A percentile compares a stretch with the other conserved stretches of the same genome.
phyloP scores from a whole-genome alignment of 768 basidiomycete species.

The Suillus paluster region DNA sequence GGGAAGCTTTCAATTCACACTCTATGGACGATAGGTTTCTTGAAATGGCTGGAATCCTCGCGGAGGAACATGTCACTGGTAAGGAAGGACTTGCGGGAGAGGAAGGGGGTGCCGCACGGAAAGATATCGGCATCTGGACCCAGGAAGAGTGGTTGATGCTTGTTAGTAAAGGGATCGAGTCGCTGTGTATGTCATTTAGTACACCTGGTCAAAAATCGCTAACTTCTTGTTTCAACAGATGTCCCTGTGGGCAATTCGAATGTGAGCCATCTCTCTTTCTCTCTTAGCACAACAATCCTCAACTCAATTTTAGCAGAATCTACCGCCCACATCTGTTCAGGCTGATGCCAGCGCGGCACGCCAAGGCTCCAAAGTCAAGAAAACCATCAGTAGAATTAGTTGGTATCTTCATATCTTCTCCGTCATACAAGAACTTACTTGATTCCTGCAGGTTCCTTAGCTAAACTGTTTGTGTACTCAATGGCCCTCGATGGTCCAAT shows the following conservation, averaged over 20 bases:
- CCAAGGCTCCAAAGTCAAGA: conserved; percentile 68
- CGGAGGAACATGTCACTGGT: conserved; percentile 74
- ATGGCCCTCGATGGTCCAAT: conserved; percentile 81
- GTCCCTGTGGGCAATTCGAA: conserved; percentile 64
- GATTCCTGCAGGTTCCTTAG: conserved; percentile 63
- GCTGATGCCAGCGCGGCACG: conserved; percentile 68
- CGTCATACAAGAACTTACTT: background rate
- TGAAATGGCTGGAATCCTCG: conserved; percentile 68
- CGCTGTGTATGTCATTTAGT: conserved; percentile 59
- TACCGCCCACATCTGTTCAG: conserved; percentile 67
- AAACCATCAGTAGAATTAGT: conserved; percentile 68
- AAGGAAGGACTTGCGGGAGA: conserved; percentile 53
- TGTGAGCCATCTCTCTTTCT: conserved; percentile 40
- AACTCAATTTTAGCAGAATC: conserved; percentile 45
- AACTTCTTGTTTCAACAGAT: conserved; percentile 17
- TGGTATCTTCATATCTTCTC: conserved; percentile 6
- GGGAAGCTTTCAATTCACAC: conserved; percentile 80
- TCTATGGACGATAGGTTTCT: conserved; percentile 76
- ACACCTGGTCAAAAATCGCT: conserved; percentile 9
- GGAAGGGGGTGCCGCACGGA: conserved; percentile 65
- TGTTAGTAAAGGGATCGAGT: conserved; percentile 79
- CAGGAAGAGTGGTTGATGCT: conserved; percentile 83
- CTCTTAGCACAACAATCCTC: background rate
- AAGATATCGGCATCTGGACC: conserved; percentile 90
- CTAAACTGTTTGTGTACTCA: conserved; percentile 87